These are phyloP conservation scores for Bruguiera gymnorhiza DNA, from an alignment of 345 rosid genomes.

Conservation along the genomic window DNA sequence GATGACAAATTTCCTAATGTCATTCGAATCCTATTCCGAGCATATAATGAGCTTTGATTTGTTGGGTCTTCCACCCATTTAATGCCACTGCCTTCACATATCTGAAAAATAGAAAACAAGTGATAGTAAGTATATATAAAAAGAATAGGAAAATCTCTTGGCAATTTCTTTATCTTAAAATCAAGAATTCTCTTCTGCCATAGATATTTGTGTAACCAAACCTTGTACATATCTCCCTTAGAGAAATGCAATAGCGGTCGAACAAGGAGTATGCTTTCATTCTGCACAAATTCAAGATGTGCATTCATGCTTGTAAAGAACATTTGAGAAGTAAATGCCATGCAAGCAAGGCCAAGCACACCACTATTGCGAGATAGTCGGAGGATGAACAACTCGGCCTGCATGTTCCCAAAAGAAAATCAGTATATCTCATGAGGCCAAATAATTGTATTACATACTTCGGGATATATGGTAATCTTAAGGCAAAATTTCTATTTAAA, in stretches of 20 bases:
- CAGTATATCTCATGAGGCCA: slow-evolving; percentile 1
- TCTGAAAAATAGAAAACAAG: slow-evolving; percentile 34
- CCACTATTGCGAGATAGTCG: slow-evolving; percentile 89
- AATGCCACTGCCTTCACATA: slow-evolving; percentile 49
- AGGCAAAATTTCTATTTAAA: too few relatives aligned
- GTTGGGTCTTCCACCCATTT: slow-evolving; percentile 95
- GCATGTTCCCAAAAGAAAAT: slow-evolving; percentile 36
- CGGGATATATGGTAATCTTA: too few relatives aligned
- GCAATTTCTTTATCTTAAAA: neutral
- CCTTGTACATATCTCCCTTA: slow-evolving; percentile 85
- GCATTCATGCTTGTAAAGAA: slow-evolving; percentile 37
- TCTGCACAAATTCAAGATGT: slow-evolving; percentile 29
- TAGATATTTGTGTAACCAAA: slow-evolving; percentile 16
- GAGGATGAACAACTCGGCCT: slow-evolving; percentile 86
- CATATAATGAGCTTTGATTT: slow-evolving; percentile 64
- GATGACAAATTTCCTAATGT: slow-evolving; percentile 57
- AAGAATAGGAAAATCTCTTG: neutral
- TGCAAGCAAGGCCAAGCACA: slow-evolving; percentile 95
- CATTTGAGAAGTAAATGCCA: slow-evolving; percentile 71
- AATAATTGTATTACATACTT: too few relatives aligned
- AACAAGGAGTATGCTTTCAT: slow-evolving; percentile 57
- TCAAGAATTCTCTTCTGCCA: neutral
- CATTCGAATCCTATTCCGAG: slow-evolving; percentile 75
- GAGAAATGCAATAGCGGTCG: slow-evolving; percentile 71
- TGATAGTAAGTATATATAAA: slow-evolving; percentile 1